phyloP scores from a whole-genome alignment of 306 rosid genomes.

The Comarum palustre region DNA sequence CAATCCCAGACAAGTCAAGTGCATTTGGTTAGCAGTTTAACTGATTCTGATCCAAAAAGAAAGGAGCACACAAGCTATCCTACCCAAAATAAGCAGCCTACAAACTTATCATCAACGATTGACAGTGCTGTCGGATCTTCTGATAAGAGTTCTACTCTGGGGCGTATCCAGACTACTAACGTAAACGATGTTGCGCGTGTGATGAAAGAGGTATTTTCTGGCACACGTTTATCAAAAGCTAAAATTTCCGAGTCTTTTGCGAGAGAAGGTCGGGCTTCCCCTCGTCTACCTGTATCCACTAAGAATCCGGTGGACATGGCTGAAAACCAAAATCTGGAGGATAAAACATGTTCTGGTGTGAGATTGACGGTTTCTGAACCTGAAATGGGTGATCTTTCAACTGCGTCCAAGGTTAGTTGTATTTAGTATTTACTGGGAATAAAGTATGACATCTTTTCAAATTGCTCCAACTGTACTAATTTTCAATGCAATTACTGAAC shows the following conservation, averaged over 20 bases:
- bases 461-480: neutral
- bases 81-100: conserved; percentile 55
- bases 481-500: neutral
- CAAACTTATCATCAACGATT: conserved; percentile 35
- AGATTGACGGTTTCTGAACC: neutral
- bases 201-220: conserved; percentile 98
- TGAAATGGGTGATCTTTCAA: neutral
- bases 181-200: conserved; percentile 97
- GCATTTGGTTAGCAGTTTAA: conserved; percentile 47
- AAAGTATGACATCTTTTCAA: neutral
- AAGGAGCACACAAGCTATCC: conserved; percentile 56
- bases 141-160: conserved; percentile 58
- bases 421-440: neutral
- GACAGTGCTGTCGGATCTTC: conserved; percentile 56
- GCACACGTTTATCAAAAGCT: conserved; percentile 65
- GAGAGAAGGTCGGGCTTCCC: conserved; percentile 47
- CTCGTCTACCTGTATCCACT: conserved; percentile 29
- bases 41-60: conserved; percentile 56
- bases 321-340: conserved; percentile 35
- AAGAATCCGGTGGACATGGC: conserved; percentile 39
- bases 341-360: conserved; percentile 24
- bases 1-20: conserved; percentile 47
- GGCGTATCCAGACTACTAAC: conserved; percentile 64
- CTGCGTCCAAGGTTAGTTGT: neutral
- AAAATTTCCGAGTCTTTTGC: conserved; percentile 49